phyloP scores from a whole-genome alignment of 2,329 filamentous ascomycete species.

The Penicillium sp. region DNA sequence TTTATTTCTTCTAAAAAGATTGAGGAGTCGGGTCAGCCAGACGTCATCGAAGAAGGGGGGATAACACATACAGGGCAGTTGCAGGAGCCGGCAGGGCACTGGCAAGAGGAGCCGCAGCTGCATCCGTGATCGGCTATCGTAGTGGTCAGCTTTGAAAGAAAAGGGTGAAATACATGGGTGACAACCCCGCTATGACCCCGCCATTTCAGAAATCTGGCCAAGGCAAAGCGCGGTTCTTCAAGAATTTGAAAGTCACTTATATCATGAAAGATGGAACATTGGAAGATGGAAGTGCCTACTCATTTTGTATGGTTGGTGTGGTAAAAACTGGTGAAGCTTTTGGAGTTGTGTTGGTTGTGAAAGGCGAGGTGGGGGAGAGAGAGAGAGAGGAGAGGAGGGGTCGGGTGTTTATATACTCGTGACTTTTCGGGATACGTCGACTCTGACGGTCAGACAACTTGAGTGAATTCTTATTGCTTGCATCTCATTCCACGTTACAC shows the following conservation, averaged over 20 bases:
- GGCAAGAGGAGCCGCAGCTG: conserved; percentile 42
- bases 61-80: conserved; percentile 38
- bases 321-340: conserved; percentile 7
- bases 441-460: conserved; percentile 2
- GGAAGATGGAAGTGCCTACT: conserved; percentile 16
- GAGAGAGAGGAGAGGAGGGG: background rate
- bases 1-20: conserved; percentile 21
- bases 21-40: conserved; percentile 6
- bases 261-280: background rate
- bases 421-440: conserved; percentile 15
- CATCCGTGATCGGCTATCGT: conserved; percentile 36
- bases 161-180: background rate
- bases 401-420: conserved; percentile 25
- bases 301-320: conserved; percentile 21
- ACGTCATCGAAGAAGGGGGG: background rate
- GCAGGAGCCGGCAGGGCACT: conserved; percentile 42
- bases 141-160: conserved; percentile 12
- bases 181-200: conserved; percentile 23
- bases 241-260: background rate
- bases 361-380: conserved; percentile 3
- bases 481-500: conserved; percentile 1
- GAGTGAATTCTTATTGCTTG: background rate
- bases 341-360: conserved; percentile 2
- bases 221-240: background rate
- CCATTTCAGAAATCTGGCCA: conserved; percentile 8